These are phyloP conservation scores for Cyclostephanos invisitatus DNA, from an alignment of 108 stramenopile genomes.

Conservation along the genomic window DNA sequence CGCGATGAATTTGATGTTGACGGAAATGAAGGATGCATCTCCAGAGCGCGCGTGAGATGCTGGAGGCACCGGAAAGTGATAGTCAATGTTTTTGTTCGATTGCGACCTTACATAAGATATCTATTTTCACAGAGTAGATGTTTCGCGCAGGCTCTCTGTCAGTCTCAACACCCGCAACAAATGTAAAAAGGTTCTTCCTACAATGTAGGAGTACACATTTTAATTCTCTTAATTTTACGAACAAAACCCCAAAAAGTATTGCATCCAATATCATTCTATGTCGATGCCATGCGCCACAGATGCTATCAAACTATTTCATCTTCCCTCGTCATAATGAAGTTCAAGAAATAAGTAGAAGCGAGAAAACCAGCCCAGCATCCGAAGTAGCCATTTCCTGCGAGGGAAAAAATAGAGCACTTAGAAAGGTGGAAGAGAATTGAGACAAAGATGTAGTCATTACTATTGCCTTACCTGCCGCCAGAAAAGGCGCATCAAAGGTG, in stretches of 20 bases:
- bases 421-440: not conserved
- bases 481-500: conserved; percentile 63
- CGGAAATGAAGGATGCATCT: conserved; percentile 19
- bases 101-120: no score
- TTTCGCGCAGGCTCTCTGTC: no score
- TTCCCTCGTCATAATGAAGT: conserved; percentile 27
- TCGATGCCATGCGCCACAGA: not conserved
- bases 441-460: not conserved
- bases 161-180: no score
- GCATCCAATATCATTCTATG: not conserved
- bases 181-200: no score
- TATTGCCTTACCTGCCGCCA: conserved; percentile 34
- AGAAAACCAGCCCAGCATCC: conserved; percentile 59
- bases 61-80: not conserved
- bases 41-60: conserved; percentile 8
- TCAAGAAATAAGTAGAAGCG: conserved; percentile 25
- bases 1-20: conserved; percentile 26
- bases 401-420: not conserved
- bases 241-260: not conserved
- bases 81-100: no score
- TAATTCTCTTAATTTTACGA: not conserved
- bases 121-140: no score
- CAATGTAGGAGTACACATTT: no score
- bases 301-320: conserved; percentile 35
- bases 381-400: conserved; percentile 69